Percentiles rank a stretch among this genome's conserved stretches.
Conservation (phyloP, 2,329 filamentous ascomycete genomes). For the Neocucurbitaria cava region DNA sequence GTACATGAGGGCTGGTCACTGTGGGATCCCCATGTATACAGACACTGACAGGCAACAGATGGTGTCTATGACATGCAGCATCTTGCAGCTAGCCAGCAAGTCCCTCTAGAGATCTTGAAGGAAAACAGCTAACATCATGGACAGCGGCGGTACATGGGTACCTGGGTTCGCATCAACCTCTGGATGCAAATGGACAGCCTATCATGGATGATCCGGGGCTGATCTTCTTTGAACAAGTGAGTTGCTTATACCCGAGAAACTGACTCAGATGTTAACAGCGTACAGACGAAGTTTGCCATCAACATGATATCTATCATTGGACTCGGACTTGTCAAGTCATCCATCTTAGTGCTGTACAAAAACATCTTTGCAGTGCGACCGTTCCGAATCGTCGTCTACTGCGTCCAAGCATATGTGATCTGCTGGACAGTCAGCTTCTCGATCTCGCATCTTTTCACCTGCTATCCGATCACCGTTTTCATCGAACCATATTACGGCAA, state of each 20-base stretch:
- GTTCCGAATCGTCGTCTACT: constrained; percentile 28
- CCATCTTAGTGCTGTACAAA: constrained; percentile 39
- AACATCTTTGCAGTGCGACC: constrained; percentile 34
- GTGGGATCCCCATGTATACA: background rate
- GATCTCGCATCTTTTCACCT: constrained; percentile 35
- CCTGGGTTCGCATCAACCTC: constrained; percentile 29
- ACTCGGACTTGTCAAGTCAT: constrained; percentile 37
- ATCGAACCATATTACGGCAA: constrained; percentile 36
- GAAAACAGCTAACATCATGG: background rate
- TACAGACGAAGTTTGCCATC: constrained; percentile 34
- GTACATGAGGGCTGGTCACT: background rate
- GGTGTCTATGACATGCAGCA: constrained; percentile 27
- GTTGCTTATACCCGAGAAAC: background rate
- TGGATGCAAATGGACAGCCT: constrained; percentile 21
- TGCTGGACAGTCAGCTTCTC: constrained; percentile 34
- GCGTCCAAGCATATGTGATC: constrained; percentile 26
- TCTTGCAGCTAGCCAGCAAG: constrained; percentile 28
- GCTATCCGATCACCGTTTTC: constrained; percentile 35
- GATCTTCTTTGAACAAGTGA: constrained; percentile 30
- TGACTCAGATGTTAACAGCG: background rate
- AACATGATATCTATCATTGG: constrained; percentile 36
- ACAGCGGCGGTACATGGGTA: constrained; percentile 29
- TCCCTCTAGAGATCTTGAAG: background rate
- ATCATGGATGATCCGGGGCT: constrained; percentile 34
- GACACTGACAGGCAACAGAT: constrained; percentile 13